Percentiles rank a stretch among this genome's conserved stretches.
phyloP scores from a whole-genome alignment of 164 flowering plant genomes.

The Chloranthus sessilifolius region DNA sequence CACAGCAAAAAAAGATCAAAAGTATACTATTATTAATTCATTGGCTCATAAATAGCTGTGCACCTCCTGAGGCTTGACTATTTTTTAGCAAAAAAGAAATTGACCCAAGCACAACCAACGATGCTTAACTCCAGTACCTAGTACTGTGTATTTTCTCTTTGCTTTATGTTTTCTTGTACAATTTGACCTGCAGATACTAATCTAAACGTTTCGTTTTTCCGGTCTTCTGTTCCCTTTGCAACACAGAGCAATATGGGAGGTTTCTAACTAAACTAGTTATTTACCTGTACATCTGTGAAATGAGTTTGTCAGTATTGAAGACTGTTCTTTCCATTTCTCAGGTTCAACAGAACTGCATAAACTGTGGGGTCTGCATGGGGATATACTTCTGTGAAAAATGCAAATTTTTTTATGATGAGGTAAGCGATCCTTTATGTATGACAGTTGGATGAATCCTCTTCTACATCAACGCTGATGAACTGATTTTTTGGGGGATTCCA shows the following conservation, averaged over 20 bases:
- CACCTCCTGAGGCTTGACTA: too few relatives aligned
- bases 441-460: background rate
- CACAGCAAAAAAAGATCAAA: too few relatives aligned
- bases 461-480: too few relatives aligned
- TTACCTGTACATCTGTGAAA: background rate
- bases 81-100: too few relatives aligned
- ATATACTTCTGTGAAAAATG: slow-evolving; percentile 70
- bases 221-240: slow-evolving; percentile 85
- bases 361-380: slow-evolving; percentile 87
- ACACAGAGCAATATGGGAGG: slow-evolving; percentile 84
- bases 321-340: slow-evolving; percentile 22
- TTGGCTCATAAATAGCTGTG: too few relatives aligned
- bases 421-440: slow-evolving; percentile 32
- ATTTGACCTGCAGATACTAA: too few relatives aligned
- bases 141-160: too few relatives aligned
- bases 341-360: slow-evolving; percentile 70
- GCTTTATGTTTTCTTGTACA: too few relatives aligned
- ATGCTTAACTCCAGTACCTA: too few relatives aligned
- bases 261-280: background rate
- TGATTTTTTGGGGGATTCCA: too few relatives aligned
- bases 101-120: too few relatives aligned
- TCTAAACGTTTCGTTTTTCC: slow-evolving; percentile 22
- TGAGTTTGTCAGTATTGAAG: background rate
- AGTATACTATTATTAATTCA: too few relatives aligned
- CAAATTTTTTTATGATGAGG: slow-evolving; percentile 91